phyloP scores from a whole-genome alignment of 2,329 filamentous ascomycete genomes.

The Diaporthe sp. region DNA sequence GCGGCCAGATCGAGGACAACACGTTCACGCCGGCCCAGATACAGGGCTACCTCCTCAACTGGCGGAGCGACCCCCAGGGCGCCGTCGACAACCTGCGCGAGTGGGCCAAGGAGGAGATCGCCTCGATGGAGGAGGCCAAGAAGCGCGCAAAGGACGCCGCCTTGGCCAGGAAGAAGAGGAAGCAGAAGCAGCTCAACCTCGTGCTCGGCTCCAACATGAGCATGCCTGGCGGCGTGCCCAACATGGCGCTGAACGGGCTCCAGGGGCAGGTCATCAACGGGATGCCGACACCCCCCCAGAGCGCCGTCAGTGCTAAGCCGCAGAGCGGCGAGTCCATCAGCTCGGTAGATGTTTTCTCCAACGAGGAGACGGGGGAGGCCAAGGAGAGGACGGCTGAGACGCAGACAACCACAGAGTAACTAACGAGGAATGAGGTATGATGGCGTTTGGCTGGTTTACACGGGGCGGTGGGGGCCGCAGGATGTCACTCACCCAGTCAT shows the following conservation, averaged over 20 bases:
- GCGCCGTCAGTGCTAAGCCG: constrained; percentile 19
- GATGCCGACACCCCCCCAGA: constrained; percentile 11
- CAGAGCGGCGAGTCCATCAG: neutral
- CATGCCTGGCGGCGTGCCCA: neutral
- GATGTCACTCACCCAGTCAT: neutral
- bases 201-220: neutral
- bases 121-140: constrained; percentile 47
- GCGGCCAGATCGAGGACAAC: constrained; percentile 63
- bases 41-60: constrained; percentile 63
- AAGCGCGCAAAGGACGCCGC: constrained; percentile 42
- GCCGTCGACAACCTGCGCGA: constrained; percentile 52
- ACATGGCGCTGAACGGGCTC: neutral
- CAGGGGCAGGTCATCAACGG: neutral
- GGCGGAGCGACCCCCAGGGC: constrained; percentile 56
- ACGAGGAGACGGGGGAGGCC: neutral
- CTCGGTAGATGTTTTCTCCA: neutral
- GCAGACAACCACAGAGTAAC: neutral
- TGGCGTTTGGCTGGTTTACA: constrained; percentile 13
- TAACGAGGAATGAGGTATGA: neutral
- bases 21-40: constrained; percentile 64
- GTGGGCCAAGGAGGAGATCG: constrained; percentile 56
- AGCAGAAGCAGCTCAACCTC: constrained; percentile 42
- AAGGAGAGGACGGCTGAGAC: constrained; percentile 11
- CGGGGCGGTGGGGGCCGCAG: neutral
- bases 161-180: constrained; percentile 41